Evolutionary conservation across 352 stramenopile species (phyloP).

Genomic region (Phytophthora aleatoria): DNA sequence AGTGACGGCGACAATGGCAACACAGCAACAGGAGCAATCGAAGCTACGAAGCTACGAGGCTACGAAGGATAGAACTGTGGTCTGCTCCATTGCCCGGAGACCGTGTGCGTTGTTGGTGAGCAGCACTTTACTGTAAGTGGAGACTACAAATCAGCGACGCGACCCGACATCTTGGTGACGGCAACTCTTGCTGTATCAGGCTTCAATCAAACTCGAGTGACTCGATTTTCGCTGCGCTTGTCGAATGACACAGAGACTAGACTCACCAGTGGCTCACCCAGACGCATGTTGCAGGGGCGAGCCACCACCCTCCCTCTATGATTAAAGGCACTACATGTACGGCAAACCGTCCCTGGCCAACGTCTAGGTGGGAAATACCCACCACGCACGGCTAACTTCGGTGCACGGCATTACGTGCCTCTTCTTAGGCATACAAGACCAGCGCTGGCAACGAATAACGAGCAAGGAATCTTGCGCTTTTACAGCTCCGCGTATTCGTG

Average conservation of each 20-base stretch:
- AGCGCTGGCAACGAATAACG: not conserved
- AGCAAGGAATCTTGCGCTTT: too few relatives aligned
- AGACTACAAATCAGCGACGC: not conserved
- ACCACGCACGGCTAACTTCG: too few relatives aligned
- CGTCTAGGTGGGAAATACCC: too few relatives aligned
- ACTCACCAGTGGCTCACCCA: constrained; percentile 19
- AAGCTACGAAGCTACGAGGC: not conserved
- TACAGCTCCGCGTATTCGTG: too few relatives aligned
- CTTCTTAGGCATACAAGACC: not conserved
- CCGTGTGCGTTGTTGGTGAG: not conserved
- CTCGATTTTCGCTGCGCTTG: not conserved
- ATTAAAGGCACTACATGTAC: not conserved
- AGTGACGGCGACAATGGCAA: not conserved
- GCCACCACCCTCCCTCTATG: constrained; percentile 5
- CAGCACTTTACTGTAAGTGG: not conserved
- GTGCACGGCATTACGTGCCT: too few relatives aligned
- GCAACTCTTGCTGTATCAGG: not conserved
- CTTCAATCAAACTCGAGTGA: not conserved
- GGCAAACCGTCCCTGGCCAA: too few relatives aligned
- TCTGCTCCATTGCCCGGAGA: not conserved
- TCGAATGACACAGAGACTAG: not conserved
- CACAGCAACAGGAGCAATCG: not conserved
- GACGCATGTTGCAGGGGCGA: constrained; percentile 23
- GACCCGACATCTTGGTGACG: not conserved
- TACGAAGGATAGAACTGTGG: not conserved